Evolutionary conservation across 1,284 basidiomycete species (phyloP), one percentile per base, ranked within the genome.

Genomic region (Gomphus sp.): DNA sequence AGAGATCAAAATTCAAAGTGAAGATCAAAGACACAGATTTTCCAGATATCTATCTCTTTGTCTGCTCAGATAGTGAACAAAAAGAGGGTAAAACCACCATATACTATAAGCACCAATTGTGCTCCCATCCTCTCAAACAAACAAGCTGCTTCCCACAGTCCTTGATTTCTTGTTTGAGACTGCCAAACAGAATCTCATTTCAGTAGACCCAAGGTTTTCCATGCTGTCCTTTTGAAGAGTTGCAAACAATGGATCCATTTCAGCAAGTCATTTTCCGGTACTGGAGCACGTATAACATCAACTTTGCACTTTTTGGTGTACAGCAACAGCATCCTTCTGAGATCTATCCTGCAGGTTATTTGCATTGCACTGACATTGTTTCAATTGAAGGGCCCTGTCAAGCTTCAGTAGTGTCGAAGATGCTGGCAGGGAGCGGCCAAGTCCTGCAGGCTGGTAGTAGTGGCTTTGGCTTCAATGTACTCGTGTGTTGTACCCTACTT

Each of bases 231-330:
- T 94, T 84, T 67, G 82, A 93, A 66, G 74, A 79, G 3, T 73
- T 89, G 22, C 85, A 90, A 65, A 74, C 75, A 41, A 76, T 89
- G 22, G 85, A 90, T 68, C 89, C 89, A 2, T 92, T 91, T 68
- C 78, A 80, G 87, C 87, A 61, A 43, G 71, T 63, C 14, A 39
- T 36, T 25, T 34, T 1, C 25, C 50, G 48, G 11, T 5, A 8
- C 28, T 8, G 49, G 33, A 16, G 4, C 31, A 33, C 28, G 1
- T 28, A 18, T n/a, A 34, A 14, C 31, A 34, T 3, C 18, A n/a
- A 22, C 22, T 31, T 43, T 45, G 25, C 44, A 55, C 34, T n/a
- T 3, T 37, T 37, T 37, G 12, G 12, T 18, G n/a, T 50, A 2
- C 28, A 22, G 22, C 22, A 22, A 36, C 33, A 76, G 74, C 31